Base-by-base conservation (phyloP, 2,329 filamentous ascomycete species). In the Ceratocystis colombiana region DNA sequence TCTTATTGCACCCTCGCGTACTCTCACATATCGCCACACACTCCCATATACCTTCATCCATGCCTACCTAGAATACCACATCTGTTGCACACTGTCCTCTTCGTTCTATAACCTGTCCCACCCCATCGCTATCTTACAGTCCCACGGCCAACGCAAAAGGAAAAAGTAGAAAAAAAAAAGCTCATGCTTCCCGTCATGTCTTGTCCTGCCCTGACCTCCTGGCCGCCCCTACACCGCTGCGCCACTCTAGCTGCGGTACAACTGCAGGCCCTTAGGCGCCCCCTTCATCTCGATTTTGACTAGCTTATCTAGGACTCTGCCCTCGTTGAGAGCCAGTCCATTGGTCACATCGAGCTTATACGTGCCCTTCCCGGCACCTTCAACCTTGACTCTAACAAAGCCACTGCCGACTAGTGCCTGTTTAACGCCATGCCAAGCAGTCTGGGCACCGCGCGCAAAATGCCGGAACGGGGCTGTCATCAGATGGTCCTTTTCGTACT, bases 301-400 rank as follows among this genome's bases (percentile, higher is more conserved):
- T 48, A 87, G 71, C 69, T 80, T 78, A 73, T 87, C 84, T 64
- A 87, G 72, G 2, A 82, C 82, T 65, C 76, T 77, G 55, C 85
- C 85, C 3, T 80, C 77, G 50, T 87, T 84, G 62, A 85, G 76
- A 25, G 81, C 81, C 76, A 82, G 85, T 0, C 82, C 83, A 48
- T 78, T 78, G 2, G 76, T 77, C 17, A 85, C 76, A 70, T 86
- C 84, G 25, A 87, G 72, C 75, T 84, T 86, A 72, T 82, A 84
- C 64, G 74, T 73, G 44, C 75, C 72, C 20, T 76, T 79, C 10
- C 79, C 75, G 25, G 57, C 53, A 17, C 41, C 64, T 61, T 62
- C 53, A 15, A 84, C 74, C 64, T 72, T 73, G 62, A 87, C 75
- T 66, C 77, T 76, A 48, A 79, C 76, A 68, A 84, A 85, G 0